Base-by-base conservation (phyloP, 2,329 filamentous ascomycete genomes). In the Botrytis galanthina region DNA sequence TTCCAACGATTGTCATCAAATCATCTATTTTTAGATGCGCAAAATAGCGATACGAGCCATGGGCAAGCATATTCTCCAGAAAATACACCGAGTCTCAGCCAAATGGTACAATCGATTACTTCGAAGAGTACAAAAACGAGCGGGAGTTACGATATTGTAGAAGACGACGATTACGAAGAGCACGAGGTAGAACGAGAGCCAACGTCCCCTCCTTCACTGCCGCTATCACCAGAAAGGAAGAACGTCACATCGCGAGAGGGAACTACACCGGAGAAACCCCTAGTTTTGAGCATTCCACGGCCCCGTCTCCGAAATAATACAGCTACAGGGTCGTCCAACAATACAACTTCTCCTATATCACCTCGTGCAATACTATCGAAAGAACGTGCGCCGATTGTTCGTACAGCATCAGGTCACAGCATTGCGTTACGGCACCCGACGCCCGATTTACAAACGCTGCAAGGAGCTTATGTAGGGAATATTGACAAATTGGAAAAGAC, bases 401-500 rank as follows among this genome's bases (percentile, higher is more conserved):
- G 78, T 69, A 80, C 78, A 12, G 76, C 78, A 35, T 80, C 80
- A 29, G 79, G 77, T 37, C 77, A 76, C 63, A 80, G 74, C 62
- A 60, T 77, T 57, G 71, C 75, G 18, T 69, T 90, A 64, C 84
- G 84, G 75, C 89, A 91, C 79, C 90, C 89, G 44, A 86, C 86
- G 3, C 89, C 91, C 71, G 90, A 92, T 79, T 83, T 88, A 67
- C 88, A 88, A 80, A 85, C 86, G 69, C 85, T 90, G 73, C 88
- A 90, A 73, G 89, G 87, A 39, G 88, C 88, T 46, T 90, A 89
- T 80, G 83, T 87, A 29, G 87, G 86, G 80, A 94, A 92, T 83
- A 90, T 95, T 75, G 89, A 91, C 76, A 88, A 90, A 68, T 88
- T 95, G 75, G 92, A 95, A 82, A 90, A 91, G 76, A 91, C 90